Base-by-base conservation (phyloP, 768 basidiomycete species). In the Trametes coccinea region DNA sequence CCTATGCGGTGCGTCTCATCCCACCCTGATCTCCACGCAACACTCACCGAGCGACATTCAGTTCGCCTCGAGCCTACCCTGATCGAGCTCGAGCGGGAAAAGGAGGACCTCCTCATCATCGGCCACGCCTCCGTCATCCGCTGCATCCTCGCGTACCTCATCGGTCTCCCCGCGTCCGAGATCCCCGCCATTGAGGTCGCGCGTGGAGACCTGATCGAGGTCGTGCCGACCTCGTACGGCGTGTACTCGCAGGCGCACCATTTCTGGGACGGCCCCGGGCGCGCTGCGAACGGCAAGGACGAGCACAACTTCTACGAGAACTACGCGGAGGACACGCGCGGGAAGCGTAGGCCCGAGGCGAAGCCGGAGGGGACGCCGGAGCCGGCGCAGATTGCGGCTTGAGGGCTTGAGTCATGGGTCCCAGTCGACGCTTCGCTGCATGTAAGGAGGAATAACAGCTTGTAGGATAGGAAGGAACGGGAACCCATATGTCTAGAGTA, bases 171-270 rank as follows among this genome's bases (percentile, higher is more conserved):
- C 5, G 93, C 96, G 0, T 89, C 90, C 30, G 97, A 99, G 72
- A 97, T 99, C 47, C 97, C 97, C 0, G 95, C 94, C 1, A 96
- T 98, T 56, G 96, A 98, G 74, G 89, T 99, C 67, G 93, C 96
- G 40, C 85, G 97, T 11, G 97, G 97, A 0, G 97, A 99, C 71
- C 78, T 98, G n/a, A 82, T 98, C 41, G 97, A 99, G 73, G 90
- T 94, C 51, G 85, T 92, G 0, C 92, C 92, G 2, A 88, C 92
- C 9, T 91, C 89, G 5, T 93, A 93, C 66, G 95, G 95, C 9
- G 95, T 97, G 46, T 88, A 91, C 63, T 90, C 88, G 62, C 88
- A 93, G 66, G 92, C 93, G 7, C 93, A 68, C 74, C 92, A 94
- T 72, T 94, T 94, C 75, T 94, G 92, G 92, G 91, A 92, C 66